Conservation (phyloP, 148 eudicot genomes). For the Rheum nobile region DNA sequence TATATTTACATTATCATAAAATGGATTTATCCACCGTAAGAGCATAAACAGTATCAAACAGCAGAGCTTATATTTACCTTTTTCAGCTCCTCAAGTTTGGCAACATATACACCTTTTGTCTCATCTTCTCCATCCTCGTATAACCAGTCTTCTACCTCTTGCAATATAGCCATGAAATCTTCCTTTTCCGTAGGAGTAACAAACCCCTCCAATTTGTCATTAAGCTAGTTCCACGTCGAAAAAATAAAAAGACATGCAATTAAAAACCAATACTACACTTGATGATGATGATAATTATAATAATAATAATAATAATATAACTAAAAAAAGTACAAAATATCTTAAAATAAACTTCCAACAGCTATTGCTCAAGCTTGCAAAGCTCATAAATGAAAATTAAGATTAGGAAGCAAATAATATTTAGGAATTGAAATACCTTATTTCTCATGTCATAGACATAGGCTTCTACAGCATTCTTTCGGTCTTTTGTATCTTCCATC, state of each 20-base stretch:
- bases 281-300: neutral
- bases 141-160: constrained; percentile 88
- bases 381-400: neutral
- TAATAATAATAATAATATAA: neutral
- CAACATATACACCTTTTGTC: constrained; percentile 79
- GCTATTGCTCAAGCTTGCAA: neutral
- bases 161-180: constrained; percentile 52
- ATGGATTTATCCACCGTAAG: neutral
- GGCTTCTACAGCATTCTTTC: constrained; percentile 84
- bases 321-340: neutral
- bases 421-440: constrained; percentile 34
- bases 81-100: constrained; percentile 90
- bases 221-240: constrained; percentile 31
- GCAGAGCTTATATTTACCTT: constrained; percentile 29
- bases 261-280: neutral
- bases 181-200: constrained; percentile 67
- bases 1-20: neutral
- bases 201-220: constrained; percentile 68
- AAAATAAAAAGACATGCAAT: neutral
- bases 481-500: constrained; percentile 91
- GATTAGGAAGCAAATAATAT: neutral
- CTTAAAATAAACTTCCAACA: neutral
- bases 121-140: constrained; percentile 98
- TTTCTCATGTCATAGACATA: constrained; percentile 92
- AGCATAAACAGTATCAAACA: neutral